Conservation (phyloP, 2,329 filamentous ascomycete species). For the Boeremia lycopersici region DNA sequence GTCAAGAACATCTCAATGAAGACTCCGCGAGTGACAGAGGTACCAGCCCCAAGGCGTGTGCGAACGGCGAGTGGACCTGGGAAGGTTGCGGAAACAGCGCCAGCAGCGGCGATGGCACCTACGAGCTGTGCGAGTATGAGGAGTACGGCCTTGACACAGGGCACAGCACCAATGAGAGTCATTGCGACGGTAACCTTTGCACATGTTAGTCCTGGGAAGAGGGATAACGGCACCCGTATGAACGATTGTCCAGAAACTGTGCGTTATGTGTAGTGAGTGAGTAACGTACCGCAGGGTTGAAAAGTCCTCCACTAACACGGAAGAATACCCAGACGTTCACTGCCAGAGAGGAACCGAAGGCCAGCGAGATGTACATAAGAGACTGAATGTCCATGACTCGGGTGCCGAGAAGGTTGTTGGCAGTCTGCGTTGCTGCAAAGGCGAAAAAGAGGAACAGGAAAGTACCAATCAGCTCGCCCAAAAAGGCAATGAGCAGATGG, state of each 20-base stretch:
- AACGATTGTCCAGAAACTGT: conserved; percentile 4
- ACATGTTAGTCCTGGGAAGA: background rate
- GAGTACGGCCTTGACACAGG: conserved; percentile 51
- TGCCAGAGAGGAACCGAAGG: conserved; percentile 46
- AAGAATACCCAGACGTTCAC: conserved; percentile 52
- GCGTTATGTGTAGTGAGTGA: no score
- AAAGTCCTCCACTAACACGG: conserved; percentile 47
- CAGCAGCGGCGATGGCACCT: conserved; percentile 54
- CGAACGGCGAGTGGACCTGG: conserved; percentile 54
- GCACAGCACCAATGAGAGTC: conserved; percentile 55
- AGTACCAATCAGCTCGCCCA: conserved; percentile 51
- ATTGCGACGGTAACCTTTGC: conserved; percentile 56
- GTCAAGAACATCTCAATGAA: conserved; percentile 60
- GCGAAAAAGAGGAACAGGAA: conserved; percentile 50
- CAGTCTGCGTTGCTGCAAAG: conserved; percentile 47
- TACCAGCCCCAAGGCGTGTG: conserved; percentile 50
- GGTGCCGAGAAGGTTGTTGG: conserved; percentile 40
- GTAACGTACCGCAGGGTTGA: conserved; percentile 50
- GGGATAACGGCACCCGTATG: no score
- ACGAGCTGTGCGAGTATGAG: conserved; percentile 55
- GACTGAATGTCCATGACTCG: conserved; percentile 30
- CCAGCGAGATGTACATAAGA: conserved; percentile 45
- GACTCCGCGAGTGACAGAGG: conserved; percentile 53
- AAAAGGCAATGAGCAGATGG: conserved; percentile 54
- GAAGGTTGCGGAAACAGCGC: conserved; percentile 52